These are phyloP conservation scores for Theileria luwenshuni DNA, from an alignment of 169 alveolate genomes.

Conservation along the genomic window DNA sequence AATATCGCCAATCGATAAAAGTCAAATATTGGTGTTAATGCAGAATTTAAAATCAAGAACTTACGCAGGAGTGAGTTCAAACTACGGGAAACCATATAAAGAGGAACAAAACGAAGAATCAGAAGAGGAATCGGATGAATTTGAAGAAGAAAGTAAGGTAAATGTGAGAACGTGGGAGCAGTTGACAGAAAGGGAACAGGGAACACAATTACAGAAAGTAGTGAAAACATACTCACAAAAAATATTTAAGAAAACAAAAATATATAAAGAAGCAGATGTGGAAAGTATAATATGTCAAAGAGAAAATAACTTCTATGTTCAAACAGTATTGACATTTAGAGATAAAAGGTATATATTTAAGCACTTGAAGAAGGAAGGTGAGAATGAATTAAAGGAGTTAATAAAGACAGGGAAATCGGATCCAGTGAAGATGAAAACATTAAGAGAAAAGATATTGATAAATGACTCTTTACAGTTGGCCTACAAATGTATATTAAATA, in stretches of 20 bases:
- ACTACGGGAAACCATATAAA: background rate
- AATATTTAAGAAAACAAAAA: constrained; percentile 69
- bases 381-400: constrained; percentile 77
- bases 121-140: constrained; percentile 22
- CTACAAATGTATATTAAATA: constrained; percentile 97
- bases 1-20: constrained; percentile 81
- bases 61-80: constrained; percentile 46
- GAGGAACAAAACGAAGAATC: constrained; percentile 30
- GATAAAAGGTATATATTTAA: constrained; percentile 97
- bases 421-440: constrained; percentile 82
- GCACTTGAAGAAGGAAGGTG: constrained; percentile 82
- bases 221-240: constrained; percentile 84
- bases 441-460: constrained; percentile 86
- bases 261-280: constrained; percentile 72
- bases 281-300: constrained; percentile 95
- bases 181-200: constrained; percentile 82
- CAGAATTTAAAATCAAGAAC: constrained; percentile 70
- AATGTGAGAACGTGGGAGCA: constrained; percentile 73
- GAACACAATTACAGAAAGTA: constrained; percentile 85
- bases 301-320: constrained; percentile 97
- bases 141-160: background rate
- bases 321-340: constrained; percentile 90
- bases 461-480: constrained; percentile 98
- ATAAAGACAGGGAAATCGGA: constrained; percentile 79
- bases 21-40: constrained; percentile 71